A percentile compares a stretch with the other conserved stretches of the same genome.
Evolutionary conservation across 2,329 filamentous ascomycete genomes (phyloP).

Genomic region (Pseudogymnoascus sp.): DNA sequence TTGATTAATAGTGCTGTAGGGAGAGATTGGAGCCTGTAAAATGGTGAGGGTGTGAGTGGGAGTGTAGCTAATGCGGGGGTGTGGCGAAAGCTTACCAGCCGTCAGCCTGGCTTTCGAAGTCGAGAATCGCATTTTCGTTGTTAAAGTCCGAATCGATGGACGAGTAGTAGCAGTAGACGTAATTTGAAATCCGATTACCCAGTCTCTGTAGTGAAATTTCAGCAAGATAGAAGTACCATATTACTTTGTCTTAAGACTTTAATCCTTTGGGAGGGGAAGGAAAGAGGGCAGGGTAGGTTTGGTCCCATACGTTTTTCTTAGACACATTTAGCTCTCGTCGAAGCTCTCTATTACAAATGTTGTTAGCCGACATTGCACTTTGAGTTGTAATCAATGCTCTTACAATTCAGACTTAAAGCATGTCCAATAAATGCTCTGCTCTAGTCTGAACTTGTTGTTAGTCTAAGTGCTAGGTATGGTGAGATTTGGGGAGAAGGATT

Average conservation of each 20-base stretch:
- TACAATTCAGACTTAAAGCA: constrained; percentile 48
- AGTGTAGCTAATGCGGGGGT: constrained; percentile 2
- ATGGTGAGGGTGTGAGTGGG: not conserved
- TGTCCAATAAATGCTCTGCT: constrained; percentile 45
- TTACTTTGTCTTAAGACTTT: constrained; percentile 1
- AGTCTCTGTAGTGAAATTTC: constrained; percentile 43
- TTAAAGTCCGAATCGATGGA: constrained; percentile 25
- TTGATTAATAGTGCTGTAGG: constrained; percentile 18
- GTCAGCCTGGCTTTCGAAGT: constrained; percentile 22
- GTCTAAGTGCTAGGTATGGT: not conserved
- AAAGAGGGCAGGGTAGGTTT: constrained; percentile 23
- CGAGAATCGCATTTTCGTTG: constrained; percentile 9
- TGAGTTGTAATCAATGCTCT: constrained; percentile 3
- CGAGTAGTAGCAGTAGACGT: constrained; percentile 22
- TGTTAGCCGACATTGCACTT: constrained; percentile 1
- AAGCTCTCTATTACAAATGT: constrained; percentile 29
- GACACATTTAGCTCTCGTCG: constrained; percentile 36
- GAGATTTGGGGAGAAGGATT: constrained; percentile 26
- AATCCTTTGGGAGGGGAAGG: constrained; percentile 26
- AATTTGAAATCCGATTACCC: constrained; percentile 29
- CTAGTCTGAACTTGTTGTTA: not conserved
- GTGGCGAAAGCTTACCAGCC: constrained; percentile 13
- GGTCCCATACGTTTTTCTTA: constrained; percentile 27
- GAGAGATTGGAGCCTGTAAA: constrained; percentile 12
- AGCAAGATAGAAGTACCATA: constrained; percentile 46